These are phyloP conservation scores for Agaricus subrufescens DNA, from an alignment of 768 basidiomycete genomes.

Conservation along the genomic window DNA sequence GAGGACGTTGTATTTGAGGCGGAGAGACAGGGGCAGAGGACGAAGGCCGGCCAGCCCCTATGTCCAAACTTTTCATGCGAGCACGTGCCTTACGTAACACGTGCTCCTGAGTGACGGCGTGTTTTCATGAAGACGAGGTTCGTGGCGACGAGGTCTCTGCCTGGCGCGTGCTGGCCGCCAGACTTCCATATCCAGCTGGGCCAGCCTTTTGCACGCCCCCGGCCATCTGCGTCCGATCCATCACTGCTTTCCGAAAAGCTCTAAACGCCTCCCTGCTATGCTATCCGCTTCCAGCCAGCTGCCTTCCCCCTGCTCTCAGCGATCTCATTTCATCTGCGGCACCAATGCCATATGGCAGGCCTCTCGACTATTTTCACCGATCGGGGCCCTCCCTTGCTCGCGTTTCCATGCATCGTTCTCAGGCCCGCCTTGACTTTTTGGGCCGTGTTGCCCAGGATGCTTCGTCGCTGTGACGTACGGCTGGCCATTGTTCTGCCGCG, in stretches of 20 bases:
- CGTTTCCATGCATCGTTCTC: neutral
- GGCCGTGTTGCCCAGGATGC: conserved; percentile 5
- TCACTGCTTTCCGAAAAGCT: neutral
- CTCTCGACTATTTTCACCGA: neutral
- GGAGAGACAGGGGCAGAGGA: too few relatives aligned
- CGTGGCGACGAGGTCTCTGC: too few relatives aligned
- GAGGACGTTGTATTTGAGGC: too few relatives aligned
- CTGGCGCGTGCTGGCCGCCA: too few relatives aligned
- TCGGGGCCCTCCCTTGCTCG: neutral
- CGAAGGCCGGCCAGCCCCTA: too few relatives aligned
- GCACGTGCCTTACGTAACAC: too few relatives aligned
- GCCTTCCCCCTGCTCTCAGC: conserved; percentile 2
- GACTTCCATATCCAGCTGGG: too few relatives aligned
- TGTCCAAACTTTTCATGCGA: too few relatives aligned
- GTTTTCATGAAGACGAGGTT: too few relatives aligned
- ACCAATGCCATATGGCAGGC: neutral
- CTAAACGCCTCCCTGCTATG: neutral
- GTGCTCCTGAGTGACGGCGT: too few relatives aligned
- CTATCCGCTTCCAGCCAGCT: conserved; percentile 5
- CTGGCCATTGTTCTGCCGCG: neutral
- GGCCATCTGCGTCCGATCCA: neutral
- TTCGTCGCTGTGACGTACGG: neutral
- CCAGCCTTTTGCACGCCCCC: neutral
- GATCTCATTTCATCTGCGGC: neutral
- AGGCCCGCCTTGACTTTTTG: neutral